These are phyloP conservation scores for Sergeia podlipaevii DNA, from an alignment of 208 protist species.

Conservation along the genomic window DNA sequence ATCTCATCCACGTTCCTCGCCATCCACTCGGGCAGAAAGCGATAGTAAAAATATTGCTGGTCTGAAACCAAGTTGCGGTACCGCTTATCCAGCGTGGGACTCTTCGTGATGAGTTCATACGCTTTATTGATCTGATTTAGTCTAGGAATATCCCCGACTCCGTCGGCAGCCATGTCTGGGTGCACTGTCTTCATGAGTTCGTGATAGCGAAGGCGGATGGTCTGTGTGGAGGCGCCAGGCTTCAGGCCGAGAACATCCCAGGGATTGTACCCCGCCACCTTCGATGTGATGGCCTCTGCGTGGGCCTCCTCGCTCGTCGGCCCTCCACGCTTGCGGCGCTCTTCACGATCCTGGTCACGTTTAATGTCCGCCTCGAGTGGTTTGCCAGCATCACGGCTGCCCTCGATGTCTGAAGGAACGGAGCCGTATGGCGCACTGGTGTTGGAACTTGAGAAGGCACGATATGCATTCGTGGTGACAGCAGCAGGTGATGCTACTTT, in stretches of 20 bases:
- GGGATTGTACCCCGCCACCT: slow-evolving; percentile 75
- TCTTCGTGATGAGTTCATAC: slow-evolving; percentile 87
- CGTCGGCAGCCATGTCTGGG: slow-evolving; percentile 69
- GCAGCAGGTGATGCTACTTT: too few species aligned
- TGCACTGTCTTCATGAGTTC: slow-evolving; percentile 84
- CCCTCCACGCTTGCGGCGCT: slow-evolving; percentile 21
- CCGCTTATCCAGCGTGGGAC: slow-evolving; percentile 79
- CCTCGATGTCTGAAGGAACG: slow-evolving; percentile 64
- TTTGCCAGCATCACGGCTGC: slow-evolving; percentile 34
- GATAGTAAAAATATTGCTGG: slow-evolving; percentile 87
- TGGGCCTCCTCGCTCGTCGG: slow-evolving; percentile 25
- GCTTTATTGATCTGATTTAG: slow-evolving; percentile 89
- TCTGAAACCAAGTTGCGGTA: slow-evolving; percentile 87
- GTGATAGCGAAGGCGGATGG: slow-evolving; percentile 80
- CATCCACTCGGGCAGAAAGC: slow-evolving; percentile 89
- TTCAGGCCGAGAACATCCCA: slow-evolving; percentile 82
- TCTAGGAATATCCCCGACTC: slow-evolving; percentile 67
- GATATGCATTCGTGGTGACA: too few species aligned
- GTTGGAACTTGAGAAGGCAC: too few species aligned
- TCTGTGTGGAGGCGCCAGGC: slow-evolving; percentile 62
- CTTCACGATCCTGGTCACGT: slow-evolving; percentile 20
- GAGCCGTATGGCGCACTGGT: slow-evolving; percentile 36
- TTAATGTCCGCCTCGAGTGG: slow-evolving; percentile 50
- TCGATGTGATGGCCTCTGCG: slow-evolving; percentile 27
- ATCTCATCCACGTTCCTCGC: slow-evolving; percentile 90